phyloP scores from a whole-genome alignment of 192 early-diverging fungal genomes.

The Glomus cerebriforme region DNA sequence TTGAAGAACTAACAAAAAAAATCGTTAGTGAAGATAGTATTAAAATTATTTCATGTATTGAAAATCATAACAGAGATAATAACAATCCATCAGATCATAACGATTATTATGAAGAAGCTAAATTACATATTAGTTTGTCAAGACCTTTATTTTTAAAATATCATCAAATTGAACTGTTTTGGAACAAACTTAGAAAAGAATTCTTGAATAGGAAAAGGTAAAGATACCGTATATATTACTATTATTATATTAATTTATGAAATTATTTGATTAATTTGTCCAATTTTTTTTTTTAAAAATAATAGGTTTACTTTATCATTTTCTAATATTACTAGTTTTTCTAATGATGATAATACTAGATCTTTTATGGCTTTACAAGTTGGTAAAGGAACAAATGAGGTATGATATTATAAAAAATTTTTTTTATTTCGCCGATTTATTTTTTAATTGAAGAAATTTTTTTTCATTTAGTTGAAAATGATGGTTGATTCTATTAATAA shows the following conservation, averaged over 20 bases:
- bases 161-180: constrained; percentile 47
- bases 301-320: constrained; percentile 43
- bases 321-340: constrained; percentile 36
- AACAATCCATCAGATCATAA: background rate
- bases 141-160: constrained; percentile 50
- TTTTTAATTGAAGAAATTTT: background rate
- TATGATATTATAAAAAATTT: constrained; percentile 10
- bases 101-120: constrained; percentile 7
- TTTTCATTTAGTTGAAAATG: constrained; percentile 14
- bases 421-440: background rate
- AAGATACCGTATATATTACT: background rate
- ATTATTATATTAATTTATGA: background rate
- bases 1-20: background rate
- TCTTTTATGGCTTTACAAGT: constrained; percentile 53
- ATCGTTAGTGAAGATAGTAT: background rate
- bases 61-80: background rate
- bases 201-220: constrained; percentile 31
- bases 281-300: constrained; percentile 1
- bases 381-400: constrained; percentile 45
- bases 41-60: background rate
- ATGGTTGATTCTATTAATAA: constrained; percentile 12
- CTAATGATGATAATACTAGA: constrained; percentile 49
- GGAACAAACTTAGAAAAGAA: constrained; percentile 31
- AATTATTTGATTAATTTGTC: background rate
- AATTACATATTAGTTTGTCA: constrained; percentile 50